Base-by-base conservation (phyloP, 2,329 filamentous ascomycete species). In the Paraphaeosphaeria sporulosa region DNA sequence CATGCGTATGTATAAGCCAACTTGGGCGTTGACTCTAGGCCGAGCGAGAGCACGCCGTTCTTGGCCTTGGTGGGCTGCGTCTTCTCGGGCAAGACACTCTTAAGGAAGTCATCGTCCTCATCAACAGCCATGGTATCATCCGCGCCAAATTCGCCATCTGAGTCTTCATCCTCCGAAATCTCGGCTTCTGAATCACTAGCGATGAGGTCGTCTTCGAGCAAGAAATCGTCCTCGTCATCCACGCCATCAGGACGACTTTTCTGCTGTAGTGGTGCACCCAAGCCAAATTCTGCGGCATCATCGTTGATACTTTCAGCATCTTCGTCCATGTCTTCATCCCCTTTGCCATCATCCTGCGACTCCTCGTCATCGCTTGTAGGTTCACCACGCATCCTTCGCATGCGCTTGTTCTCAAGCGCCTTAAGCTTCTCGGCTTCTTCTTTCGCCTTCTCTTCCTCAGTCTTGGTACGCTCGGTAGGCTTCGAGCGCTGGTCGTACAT, bases 221-320 rank as follows among this genome's bases (percentile, higher is more conserved):
- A 76, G 70, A 98, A 98, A 69, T 97, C 93, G 69, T 98, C 94
- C 74, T 98, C 94, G 68, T 97, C 94, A 65, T 97, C 93, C 36
- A 96, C 60, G 66, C 78, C 67, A 57, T 71, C 62, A 64, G 74
- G 66, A 72, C 75, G 63, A 43, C 70, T 71, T 30, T 71, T 59
- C 4, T 75, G 90, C 83, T 69, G 47, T 40, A 64, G 57, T 72
- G 90, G 85, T 12, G 85, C 83, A 3, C 84, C 85, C n/a, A 90
- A 78, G 1, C 87, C 87, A 71, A 89, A 90, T 52, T 83, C 82
- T 51, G 82, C 84, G 15, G 87, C 87, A 71, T 90, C 86, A 60
- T 89, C 85, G 27, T 67, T 67, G 12, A 69, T 43, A n/a, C 66
- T 68, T 0, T 69, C 69, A 23, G 66, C 59, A 7, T 73, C 71